Conservation (phyloP, 2,329 filamentous ascomycete species). For the Alternaria sp. region DNA sequence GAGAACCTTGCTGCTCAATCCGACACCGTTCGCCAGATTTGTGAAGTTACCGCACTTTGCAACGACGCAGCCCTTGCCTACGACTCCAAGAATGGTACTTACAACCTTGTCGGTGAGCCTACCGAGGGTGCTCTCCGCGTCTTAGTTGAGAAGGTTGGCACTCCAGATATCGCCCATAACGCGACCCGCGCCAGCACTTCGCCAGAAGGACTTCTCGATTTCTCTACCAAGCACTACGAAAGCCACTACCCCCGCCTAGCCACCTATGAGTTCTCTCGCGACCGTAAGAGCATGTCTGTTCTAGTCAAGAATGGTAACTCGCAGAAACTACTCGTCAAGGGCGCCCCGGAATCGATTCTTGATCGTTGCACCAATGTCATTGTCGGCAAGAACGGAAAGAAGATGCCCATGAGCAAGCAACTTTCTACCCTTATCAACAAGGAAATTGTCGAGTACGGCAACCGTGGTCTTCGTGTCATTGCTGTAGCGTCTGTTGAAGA, state of each 20-base stretch:
- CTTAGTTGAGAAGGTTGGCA: constrained; percentile 93
- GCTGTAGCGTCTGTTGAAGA: constrained; percentile 87
- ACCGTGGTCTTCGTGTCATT: constrained; percentile 91
- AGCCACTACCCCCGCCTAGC: constrained; percentile 76
- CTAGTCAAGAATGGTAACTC: constrained; percentile 75
- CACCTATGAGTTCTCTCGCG: constrained; percentile 96
- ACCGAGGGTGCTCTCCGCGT: constrained; percentile 94
- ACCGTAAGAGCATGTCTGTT: constrained; percentile 99
- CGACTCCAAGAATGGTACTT: constrained; percentile 77
- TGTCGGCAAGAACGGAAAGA: constrained; percentile 80
- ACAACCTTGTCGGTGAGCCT: constrained; percentile 88
- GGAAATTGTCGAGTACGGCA: constrained; percentile 90
- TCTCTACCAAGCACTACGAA: constrained; percentile 87
- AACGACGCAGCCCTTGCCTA: constrained; percentile 88
- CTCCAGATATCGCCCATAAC: constrained; percentile 71
- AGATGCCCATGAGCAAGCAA: constrained; percentile 74
- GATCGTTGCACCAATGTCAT: constrained; percentile 88
- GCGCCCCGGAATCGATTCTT: constrained; percentile 92
- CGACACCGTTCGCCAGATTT: constrained; percentile 80
- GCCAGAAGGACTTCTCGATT: constrained; percentile 73
- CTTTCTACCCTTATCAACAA: constrained; percentile 75
- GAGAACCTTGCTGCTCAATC: constrained; percentile 75
- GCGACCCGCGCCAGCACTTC: constrained; percentile 58
- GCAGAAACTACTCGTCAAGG: constrained; percentile 92
- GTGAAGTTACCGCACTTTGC: constrained; percentile 76